Conservation (phyloP, 2,329 filamentous ascomycete species). For the Onygenales sp. region DNA sequence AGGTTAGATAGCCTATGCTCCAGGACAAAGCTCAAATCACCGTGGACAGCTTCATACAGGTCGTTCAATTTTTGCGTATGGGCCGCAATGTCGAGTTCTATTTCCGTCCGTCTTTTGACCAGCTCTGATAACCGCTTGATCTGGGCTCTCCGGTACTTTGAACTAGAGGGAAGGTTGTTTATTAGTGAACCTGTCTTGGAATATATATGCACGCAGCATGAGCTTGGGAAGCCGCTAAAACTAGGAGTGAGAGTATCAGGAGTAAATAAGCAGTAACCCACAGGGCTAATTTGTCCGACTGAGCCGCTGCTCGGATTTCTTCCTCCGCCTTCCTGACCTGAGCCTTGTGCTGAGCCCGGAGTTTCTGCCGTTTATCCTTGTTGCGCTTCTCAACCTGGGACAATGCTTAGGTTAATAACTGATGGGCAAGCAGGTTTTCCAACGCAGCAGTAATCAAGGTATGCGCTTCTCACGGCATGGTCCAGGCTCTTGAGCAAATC, state of each 20-base stretch:
- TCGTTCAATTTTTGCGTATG: constrained; percentile 7
- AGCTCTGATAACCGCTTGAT: constrained; percentile 10
- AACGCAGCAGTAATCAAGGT: not conserved
- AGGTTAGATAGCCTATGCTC: not conserved
- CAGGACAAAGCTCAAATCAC: not conserved
- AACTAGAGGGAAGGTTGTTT: constrained; percentile 2
- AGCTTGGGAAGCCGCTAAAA: not conserved
- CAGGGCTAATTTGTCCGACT: constrained; percentile 5
- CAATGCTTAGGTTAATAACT: not conserved
- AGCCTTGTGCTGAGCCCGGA: constrained; percentile 10
- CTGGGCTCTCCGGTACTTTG: constrained; percentile 6
- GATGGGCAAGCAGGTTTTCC: not conserved
- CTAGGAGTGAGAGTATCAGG: not conserved
- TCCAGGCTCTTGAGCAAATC: constrained; percentile 10
- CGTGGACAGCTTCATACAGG: constrained; percentile 4
- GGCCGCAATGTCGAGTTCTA: constrained; percentile 10
- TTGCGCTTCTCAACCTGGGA: constrained; percentile 8
- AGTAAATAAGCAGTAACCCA: constrained; percentile 3
- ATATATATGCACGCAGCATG: not conserved
- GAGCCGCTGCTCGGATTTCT: constrained; percentile 3
- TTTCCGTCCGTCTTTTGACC: constrained; percentile 10
- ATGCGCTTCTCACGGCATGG: constrained; percentile 11
- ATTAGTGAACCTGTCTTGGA: not conserved
- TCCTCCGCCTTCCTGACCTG: constrained; percentile 9
- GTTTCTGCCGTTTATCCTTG: constrained; percentile 9